Conservation (phyloP, 768 basidiomycete genomes). For the Rhodotorula taiwanensis region DNA sequence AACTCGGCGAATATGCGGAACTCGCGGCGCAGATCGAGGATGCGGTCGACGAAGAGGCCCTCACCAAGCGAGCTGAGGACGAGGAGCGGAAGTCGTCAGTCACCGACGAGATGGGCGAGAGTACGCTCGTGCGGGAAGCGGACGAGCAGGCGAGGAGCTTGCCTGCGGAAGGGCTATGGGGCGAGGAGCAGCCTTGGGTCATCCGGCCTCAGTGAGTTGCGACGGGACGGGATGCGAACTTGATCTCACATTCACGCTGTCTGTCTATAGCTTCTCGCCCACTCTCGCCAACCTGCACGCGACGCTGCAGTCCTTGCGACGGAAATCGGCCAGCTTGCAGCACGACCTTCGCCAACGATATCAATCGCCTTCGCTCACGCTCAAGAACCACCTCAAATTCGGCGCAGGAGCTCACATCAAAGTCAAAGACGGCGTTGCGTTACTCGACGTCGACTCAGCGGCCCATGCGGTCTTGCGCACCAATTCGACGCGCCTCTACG, state of each 20-base stretch:
- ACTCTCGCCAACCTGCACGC: background rate
- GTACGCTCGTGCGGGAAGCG: conserved; percentile 25
- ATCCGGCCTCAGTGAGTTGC: conserved; percentile 6
- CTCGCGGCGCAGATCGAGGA: conserved; percentile 56
- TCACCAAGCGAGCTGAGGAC: conserved; percentile 48
- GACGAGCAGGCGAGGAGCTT: conserved; percentile 9
- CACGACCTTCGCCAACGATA: background rate
- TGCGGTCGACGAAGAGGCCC: conserved; percentile 35
- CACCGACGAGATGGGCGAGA: conserved; percentile 14
- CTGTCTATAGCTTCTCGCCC: conserved; percentile 5
- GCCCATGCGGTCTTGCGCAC: conserved; percentile 8
- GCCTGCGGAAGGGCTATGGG: conserved; percentile 38
- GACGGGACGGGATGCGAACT: too few relatives aligned
- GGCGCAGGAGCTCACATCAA: conserved; percentile 11
- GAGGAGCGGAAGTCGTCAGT: conserved; percentile 15
- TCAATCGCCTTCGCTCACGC: conserved; percentile 2
- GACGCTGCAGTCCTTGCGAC: background rate
- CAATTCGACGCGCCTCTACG: conserved; percentile 21
- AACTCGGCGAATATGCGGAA: conserved; percentile 52
- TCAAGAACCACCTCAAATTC: conserved; percentile 1
- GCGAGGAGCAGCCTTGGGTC: conserved; percentile 22
- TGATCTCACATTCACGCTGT: background rate
- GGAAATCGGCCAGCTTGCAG: conserved; percentile 5
- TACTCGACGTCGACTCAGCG: conserved; percentile 13
- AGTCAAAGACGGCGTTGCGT: conserved; percentile 1